Evolutionary conservation across 192 early-diverging fungal genomes (phyloP).

Genomic region (Backusella circina): DNA sequence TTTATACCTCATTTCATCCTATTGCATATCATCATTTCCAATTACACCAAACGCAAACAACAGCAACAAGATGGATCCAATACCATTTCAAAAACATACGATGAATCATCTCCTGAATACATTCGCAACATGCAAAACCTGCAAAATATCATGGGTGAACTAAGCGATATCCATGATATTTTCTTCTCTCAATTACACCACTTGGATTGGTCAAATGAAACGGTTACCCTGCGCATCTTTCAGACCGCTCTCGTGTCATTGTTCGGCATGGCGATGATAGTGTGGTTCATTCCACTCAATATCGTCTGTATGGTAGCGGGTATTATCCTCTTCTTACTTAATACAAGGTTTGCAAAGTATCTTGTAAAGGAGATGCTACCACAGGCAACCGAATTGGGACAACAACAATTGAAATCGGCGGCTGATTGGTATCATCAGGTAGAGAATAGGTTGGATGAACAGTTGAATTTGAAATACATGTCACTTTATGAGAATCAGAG

Average conservation of each 20-base stretch:
- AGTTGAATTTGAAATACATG: constrained; percentile 6
- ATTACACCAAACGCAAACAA: neutral
- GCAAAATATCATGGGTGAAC: constrained; percentile 75
- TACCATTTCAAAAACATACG: neutral
- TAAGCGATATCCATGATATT: constrained; percentile 46
- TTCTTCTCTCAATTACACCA: constrained; percentile 34
- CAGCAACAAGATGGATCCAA: neutral
- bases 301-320: constrained; percentile 50
- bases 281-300: constrained; percentile 47
- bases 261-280: constrained; percentile 24
- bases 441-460: neutral
- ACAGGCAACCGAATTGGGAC: neutral
- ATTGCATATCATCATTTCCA: neutral
- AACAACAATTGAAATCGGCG: neutral
- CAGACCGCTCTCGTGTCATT: constrained; percentile 37
- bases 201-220: constrained; percentile 49
- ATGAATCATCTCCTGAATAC: constrained; percentile 54
- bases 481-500: constrained; percentile 36
- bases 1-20: neutral
- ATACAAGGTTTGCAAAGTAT: constrained; percentile 53
- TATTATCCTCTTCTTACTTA: constrained; percentile 48
- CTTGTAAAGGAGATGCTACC: constrained; percentile 14
- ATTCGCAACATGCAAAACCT: constrained; percentile 68
- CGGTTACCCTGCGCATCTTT: constrained; percentile 38
- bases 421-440: constrained; percentile 4